Evolutionary conservation across 495 filamentous ascomycete species (phyloP).

Genomic region (Articulospora tetracladia): DNA sequence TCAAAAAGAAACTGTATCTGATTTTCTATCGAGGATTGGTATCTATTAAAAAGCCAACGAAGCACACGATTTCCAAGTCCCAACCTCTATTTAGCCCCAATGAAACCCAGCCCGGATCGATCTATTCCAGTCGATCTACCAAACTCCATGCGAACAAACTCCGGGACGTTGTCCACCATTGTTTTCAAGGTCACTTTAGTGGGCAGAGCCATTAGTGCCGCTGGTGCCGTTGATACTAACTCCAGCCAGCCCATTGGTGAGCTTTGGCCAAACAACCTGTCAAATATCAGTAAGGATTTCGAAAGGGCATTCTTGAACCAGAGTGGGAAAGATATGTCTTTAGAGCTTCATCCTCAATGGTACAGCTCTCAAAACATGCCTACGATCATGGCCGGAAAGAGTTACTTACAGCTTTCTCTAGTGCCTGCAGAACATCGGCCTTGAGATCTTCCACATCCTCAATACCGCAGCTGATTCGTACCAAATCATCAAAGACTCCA

Average conservation of each 20-base stretch:
- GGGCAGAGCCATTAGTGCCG: neutral
- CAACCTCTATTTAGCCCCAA: no score
- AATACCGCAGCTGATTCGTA: slow-evolving; percentile 88
- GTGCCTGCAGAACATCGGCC: slow-evolving; percentile 77
- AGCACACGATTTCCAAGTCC: neutral
- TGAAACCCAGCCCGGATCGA: no score
- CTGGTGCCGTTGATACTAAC: neutral
- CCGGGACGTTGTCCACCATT: neutral
- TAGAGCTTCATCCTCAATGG: no score
- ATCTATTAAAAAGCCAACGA: no score
- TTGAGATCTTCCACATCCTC: slow-evolving; percentile 86
- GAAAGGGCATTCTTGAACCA: no score
- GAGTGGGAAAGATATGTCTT: no score
- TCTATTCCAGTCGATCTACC: neutral
- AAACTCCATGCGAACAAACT: neutral
- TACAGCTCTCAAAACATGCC: no score
- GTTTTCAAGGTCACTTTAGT: neutral
- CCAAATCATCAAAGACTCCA: slow-evolving; percentile 96
- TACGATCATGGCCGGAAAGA: no score
- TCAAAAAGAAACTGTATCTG: no score
- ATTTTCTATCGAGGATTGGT: no score
- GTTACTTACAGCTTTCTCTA: slow-evolving; percentile 81
- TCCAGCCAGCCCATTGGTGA: slow-evolving; percentile 22
- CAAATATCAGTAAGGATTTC: no score
- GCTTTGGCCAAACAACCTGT: slow-evolving; percentile 40